phyloP scores from a whole-genome alignment of 2,329 filamentous ascomycete genomes.

The Dactylellina sp. region DNA sequence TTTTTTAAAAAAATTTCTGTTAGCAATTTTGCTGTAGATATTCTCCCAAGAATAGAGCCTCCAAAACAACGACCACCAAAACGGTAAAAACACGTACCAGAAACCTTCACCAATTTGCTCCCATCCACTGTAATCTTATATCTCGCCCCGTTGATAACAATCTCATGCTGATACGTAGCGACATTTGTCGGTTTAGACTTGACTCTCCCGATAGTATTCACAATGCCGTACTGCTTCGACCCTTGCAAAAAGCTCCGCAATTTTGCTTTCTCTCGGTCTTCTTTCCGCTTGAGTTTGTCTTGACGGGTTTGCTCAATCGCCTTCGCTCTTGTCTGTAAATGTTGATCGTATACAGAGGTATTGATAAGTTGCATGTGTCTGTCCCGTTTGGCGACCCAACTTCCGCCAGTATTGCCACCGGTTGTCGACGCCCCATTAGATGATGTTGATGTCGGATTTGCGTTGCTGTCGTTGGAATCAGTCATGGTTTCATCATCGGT shows the following conservation, averaged over 20 bases:
- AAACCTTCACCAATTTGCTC: constrained; percentile 81
- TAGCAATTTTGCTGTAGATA: constrained; percentile 38
- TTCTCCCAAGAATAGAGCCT: constrained; percentile 10
- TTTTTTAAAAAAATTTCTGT: constrained; percentile 2
- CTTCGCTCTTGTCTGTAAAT: constrained; percentile 74
- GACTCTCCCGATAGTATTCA: constrained; percentile 47
- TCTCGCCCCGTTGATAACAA: constrained; percentile 77
- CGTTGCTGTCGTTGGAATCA: constrained; percentile 22
- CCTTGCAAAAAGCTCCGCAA: constrained; percentile 67
- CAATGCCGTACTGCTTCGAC: constrained; percentile 61
- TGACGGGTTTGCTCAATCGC: constrained; percentile 78
- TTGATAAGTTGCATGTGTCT: constrained; percentile 87
- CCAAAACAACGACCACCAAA: too few species aligned
- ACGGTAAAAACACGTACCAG: constrained; percentile 70
- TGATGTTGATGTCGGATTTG: constrained; percentile 60
- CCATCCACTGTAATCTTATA: constrained; percentile 81
- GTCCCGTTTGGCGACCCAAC: constrained; percentile 79
- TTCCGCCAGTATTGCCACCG: constrained; percentile 60
- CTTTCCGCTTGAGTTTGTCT: constrained; percentile 69
- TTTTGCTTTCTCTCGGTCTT: constrained; percentile 72
- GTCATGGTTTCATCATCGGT: constrained; percentile 49
- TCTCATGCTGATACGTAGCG: constrained; percentile 69
- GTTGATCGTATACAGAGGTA: constrained; percentile 79
- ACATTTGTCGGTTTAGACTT: constrained; percentile 60
- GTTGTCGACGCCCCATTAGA: constrained; percentile 59